Evolutionary conservation across 2,329 filamentous ascomycete genomes (phyloP), one percentile per base, ranked within the genome.

Genomic region (Clonostachys rosea): DNA sequence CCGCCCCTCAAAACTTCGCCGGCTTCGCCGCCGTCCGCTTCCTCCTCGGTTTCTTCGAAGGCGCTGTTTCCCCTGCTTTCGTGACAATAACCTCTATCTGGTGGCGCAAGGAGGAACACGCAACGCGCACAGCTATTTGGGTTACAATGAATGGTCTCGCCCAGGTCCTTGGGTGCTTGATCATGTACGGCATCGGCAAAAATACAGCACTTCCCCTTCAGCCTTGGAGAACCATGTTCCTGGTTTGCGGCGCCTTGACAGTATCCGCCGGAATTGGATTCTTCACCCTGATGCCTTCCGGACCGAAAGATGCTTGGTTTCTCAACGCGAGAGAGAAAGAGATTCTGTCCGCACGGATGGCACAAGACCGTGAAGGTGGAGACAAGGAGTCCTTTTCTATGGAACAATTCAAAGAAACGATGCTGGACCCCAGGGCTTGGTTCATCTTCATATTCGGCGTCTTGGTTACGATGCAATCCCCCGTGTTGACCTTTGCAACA

Each of bases 171-270:
- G 61, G 61, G 1, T 50, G 50, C 6, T 44, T 64, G 5, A 43
- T 61, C 35, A 64, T 62, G 60, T 60, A 56, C 44, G 55, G 52
- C 9, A 49, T 62, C 12, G 59, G 58, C 30, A 42, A 35, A 3
- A 10, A n/a, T 2, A 39, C 50, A 6, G 18, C 55, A 4, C 54
- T 70, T 3, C 45, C 60, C 1, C 56, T 79, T 5, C 63, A 62
- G 1, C 66, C 71, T 1, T 79, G 75, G 75, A 60, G 73, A 34
- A 57, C 64, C 0, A 56, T 78, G 36, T 78, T 78, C 54, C 57
- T 78, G 33, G 62, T 79, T 12, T 76, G 70, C 47, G 75, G 75
- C n/a, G 69, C 65, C 1, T 49, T 76, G 8, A 78, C 75, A 1
- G 53, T 63, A 3, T 57, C 59, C 2, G 60, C 63, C 8, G 75